Conservation (phyloP, 1,139 yeast genomes). For the Yamadazyma kanchanaburiensis region DNA sequence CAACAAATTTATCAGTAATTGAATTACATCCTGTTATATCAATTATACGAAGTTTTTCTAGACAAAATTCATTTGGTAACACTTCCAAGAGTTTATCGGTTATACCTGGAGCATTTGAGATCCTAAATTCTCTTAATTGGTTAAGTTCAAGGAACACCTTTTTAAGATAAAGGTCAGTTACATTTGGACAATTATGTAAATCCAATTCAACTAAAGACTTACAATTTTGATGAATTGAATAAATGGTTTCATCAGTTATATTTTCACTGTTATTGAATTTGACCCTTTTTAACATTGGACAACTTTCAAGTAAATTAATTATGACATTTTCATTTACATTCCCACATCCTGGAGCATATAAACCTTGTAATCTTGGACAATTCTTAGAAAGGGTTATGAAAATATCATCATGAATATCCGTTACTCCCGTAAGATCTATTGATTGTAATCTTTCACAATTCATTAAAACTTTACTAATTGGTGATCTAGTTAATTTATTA, state of each 20-base stretch:
- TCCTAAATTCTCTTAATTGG: slow-evolving; percentile 78
- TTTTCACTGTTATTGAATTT: slow-evolving; percentile 71
- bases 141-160: slow-evolving; percentile 62
- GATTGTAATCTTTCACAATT: slow-evolving; percentile 75
- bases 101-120: slow-evolving; percentile 69
- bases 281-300: slow-evolving; percentile 78
- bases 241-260: slow-evolving; percentile 68
- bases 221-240: slow-evolving; percentile 63
- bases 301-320: slow-evolving; percentile 52
- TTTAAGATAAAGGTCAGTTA: slow-evolving; percentile 61
- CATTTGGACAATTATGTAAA: slow-evolving; percentile 75
- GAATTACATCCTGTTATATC: slow-evolving; percentile 85
- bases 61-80: slow-evolving; percentile 39
- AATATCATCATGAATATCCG: slow-evolving; percentile 62
- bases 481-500: slow-evolving; percentile 55
- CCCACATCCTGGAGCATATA: slow-evolving; percentile 85
- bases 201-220: slow-evolving; percentile 86
- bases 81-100: slow-evolving; percentile 60
- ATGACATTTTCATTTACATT: slow-evolving; percentile 66
- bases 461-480: slow-evolving; percentile 59
- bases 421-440: slow-evolving; percentile 87
- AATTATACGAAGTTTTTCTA: slow-evolving; percentile 63
- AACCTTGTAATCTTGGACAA: slow-evolving; percentile 81
- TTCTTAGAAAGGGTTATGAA: slow-evolving; percentile 65
- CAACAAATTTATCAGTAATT: slow-evolving; percentile 77